Conservation (phyloP, 805 yeast genomes). For the Pichia sporocuriosa region DNA sequence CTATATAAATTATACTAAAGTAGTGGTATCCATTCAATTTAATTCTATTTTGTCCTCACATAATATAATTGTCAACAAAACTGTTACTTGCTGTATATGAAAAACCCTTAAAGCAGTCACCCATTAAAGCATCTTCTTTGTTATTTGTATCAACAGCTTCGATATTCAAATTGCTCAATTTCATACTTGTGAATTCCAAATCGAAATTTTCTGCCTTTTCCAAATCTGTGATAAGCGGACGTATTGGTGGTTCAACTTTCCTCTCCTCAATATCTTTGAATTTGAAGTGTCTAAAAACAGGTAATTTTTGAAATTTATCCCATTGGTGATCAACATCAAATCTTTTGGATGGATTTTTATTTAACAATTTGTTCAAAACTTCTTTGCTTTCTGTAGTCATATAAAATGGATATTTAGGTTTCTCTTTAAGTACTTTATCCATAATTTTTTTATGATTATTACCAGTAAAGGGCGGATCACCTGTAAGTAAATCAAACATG, state of each 20-base stretch:
- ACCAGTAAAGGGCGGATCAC: slow-evolving; percentile 84
- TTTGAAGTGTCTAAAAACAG: slow-evolving; percentile 64
- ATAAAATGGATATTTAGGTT: slow-evolving; percentile 61
- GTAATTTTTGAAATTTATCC: slow-evolving; percentile 49
- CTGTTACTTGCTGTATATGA: slow-evolving; percentile 38
- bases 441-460: slow-evolving; percentile 63
- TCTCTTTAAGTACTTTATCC: slow-evolving; percentile 62
- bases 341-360: slow-evolving; percentile 61
- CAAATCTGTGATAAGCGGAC: slow-evolving; percentile 70
- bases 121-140: background rate
- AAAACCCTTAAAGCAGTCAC: slow-evolving; percentile 35
- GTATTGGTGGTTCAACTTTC: slow-evolving; percentile 58
- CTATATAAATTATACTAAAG: no score
- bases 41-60: no score
- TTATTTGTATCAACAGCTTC: slow-evolving; percentile 1
- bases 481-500: slow-evolving; percentile 69
- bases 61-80: slow-evolving; percentile 30
- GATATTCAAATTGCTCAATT: slow-evolving; percentile 13
- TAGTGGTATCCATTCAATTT: no score
- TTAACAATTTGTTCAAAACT: slow-evolving; percentile 53
- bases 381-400: slow-evolving; percentile 74
- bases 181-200: slow-evolving; percentile 62
- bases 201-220: slow-evolving; percentile 75
- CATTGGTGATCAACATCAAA: slow-evolving; percentile 49
- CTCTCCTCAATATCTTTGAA: slow-evolving; percentile 54